Evolutionary conservation across 345 rosid genomes (phyloP).

Genomic region (Salix viminalis): DNA sequence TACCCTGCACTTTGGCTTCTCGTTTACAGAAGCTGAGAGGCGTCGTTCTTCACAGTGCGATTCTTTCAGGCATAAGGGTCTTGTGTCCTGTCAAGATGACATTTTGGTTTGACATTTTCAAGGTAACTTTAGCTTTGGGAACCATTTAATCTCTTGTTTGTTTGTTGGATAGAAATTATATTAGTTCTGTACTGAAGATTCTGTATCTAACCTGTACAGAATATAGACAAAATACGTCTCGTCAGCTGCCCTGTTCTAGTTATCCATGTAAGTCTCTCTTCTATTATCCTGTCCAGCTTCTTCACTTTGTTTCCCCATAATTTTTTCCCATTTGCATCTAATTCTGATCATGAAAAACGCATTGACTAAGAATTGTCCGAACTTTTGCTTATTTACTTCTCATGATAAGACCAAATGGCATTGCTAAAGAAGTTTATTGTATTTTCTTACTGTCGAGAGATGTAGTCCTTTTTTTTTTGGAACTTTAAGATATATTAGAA

Average conservation of each 20-base stretch:
- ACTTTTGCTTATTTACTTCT: background rate
- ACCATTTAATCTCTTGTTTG: background rate
- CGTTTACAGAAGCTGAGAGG: conserved; percentile 65
- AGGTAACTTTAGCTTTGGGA: conserved; percentile 40
- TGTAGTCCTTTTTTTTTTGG: background rate
- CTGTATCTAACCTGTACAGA: conserved; percentile 47
- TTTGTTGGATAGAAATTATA: background rate
- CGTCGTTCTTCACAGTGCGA: conserved; percentile 93
- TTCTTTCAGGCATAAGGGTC: conserved; percentile 92
- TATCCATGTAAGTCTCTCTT: conserved; percentile 69
- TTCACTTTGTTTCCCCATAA: background rate
- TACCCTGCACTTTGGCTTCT: conserved; percentile 77
- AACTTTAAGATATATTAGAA: too few relatives aligned
- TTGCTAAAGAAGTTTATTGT: background rate
- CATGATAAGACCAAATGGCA: background rate
- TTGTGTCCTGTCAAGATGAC: conserved; percentile 92
- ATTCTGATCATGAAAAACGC: background rate
- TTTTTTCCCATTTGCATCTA: background rate
- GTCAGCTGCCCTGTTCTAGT: conserved; percentile 88
- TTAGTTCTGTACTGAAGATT: conserved; percentile 4
- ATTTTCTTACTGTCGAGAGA: background rate
- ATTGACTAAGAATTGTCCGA: background rate
- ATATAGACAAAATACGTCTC: conserved; percentile 89
- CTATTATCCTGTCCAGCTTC: background rate
- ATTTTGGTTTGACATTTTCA: conserved; percentile 87